Evolutionary conservation across 495 filamentous ascomycete genomes (phyloP), one percentile per base, ranked within the genome.

Genomic region (Tuber magnatum): DNA sequence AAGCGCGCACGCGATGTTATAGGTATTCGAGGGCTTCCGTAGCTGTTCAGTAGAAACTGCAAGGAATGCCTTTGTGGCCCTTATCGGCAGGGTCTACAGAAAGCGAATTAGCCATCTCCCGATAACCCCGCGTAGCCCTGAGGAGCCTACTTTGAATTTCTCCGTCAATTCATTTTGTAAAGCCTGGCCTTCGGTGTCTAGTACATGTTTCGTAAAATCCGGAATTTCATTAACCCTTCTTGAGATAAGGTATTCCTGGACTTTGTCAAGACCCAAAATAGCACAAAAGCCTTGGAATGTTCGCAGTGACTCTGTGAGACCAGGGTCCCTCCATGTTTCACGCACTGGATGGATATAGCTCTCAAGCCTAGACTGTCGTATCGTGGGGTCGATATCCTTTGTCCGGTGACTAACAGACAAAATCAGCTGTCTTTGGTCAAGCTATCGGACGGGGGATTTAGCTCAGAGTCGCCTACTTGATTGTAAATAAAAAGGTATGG

Each of bases 1-100:
- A 44, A 98, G 85, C 39, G 85, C 85, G 80, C 90, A 91, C 1
- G 93, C 90, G 18, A 91, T 88, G 46, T 89, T 87, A 75, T 92
- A 94, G 2, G 91, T 85, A 41, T 88, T 82, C 14, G 91, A 88
- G 5, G 85, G 86, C 74, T 89, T 91, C 68, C 92, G 90, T 22
- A 97, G 83, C 81, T 94, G 94, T 73, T 99, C 95, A 1, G 93
- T 94, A 0, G 94, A 95, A 41, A 92, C 93, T 2, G 91, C 91
- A 39, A 99, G 84, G 84, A 98, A 92, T 0, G 92, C 91, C 78
- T 97, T 97, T 9, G 94, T 97, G 20, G 91, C 87, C 74, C 94
- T 90, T 70, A 98, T 84, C 10, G 95, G 95, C 10, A 97, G 84
- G 76, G 87, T 84, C 88, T 92, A 79, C 4, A 51, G 41, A n/a